These are phyloP conservation scores for Cryptomeria japonica DNA, from an alignment of 75 land plant species.

Conservation along the genomic window DNA sequence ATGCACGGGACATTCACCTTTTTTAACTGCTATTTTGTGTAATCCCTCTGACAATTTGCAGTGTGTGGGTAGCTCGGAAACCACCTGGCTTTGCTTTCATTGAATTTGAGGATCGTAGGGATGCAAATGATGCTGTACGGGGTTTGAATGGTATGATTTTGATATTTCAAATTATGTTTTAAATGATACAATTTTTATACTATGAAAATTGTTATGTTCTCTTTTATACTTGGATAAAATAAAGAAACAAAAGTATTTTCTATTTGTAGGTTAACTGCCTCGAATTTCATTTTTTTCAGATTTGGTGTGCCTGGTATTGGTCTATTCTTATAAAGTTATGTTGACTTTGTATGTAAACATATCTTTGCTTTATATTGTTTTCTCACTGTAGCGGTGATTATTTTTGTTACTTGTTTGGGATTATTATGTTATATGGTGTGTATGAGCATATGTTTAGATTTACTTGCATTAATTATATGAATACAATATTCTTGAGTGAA, in stretches of 20 bases:
- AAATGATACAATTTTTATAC: not conserved
- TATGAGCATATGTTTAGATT: not conserved
- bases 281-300: not conserved
- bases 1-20: not conserved
- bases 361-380: not conserved
- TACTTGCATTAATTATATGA: not conserved
- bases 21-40: constrained; percentile 5
- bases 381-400: not conserved
- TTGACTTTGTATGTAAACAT: not conserved
- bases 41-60: constrained; percentile 26
- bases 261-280: not conserved
- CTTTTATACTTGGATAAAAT: not conserved
- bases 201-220: not conserved
- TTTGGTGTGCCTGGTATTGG: not conserved
- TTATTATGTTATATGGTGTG: not conserved
- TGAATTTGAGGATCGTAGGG: constrained; percentile 89
- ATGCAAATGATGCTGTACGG: constrained; percentile 90
- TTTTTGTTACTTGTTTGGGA: not conserved
- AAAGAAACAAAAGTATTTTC: not conserved
- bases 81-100: constrained; percentile 96
- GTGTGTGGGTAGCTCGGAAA: constrained; percentile 98
- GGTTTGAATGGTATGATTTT: constrained; percentile 69
- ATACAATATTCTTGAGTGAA: not conserved
- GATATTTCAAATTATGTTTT: not conserved
- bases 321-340: too few relatives aligned